Evolutionary conservation across 768 basidiomycete species (phyloP).

Genomic region (Mycena filopes): DNA sequence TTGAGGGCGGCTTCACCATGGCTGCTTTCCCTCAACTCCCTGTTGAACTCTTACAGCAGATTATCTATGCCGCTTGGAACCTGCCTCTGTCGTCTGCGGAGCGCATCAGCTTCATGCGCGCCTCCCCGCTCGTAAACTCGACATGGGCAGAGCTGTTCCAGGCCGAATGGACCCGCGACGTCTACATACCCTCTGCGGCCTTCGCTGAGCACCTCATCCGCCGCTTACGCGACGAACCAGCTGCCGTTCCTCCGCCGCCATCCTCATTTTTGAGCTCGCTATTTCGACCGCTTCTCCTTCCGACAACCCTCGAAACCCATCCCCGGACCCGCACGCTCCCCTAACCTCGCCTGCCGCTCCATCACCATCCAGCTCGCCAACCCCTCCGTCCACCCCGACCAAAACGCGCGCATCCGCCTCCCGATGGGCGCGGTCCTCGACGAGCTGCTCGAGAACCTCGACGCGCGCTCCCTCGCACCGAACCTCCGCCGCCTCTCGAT

Average conservation of each 20-base stretch:
- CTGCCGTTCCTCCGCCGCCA: neutral
- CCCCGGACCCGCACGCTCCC: neutral
- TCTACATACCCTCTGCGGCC: slow-evolving; percentile 31
- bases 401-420: too few relatives aligned
- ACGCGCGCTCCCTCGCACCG: too few relatives aligned
- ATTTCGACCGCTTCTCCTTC: neutral
- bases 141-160: slow-evolving; percentile 31
- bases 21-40: slow-evolving; percentile 24
- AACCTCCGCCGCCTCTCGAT: too few relatives aligned
- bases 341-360: slow-evolving; percentile 18
- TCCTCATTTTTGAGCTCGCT: neutral
- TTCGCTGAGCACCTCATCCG: slow-evolving; percentile 30
- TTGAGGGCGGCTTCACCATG: neutral
- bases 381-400: too few relatives aligned
- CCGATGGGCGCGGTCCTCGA: slow-evolving; percentile 24
- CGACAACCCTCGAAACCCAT: neutral
- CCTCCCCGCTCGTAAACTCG: slow-evolving; percentile 34
- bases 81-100: slow-evolving; percentile 28
- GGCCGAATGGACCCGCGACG: slow-evolving; percentile 30
- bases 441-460: neutral
- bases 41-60: slow-evolving; percentile 31
- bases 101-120: slow-evolving; percentile 31
- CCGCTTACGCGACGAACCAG: neutral
- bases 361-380: slow-evolving; percentile 15
- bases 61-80: slow-evolving; percentile 30